Percentiles rank a stretch among this genome's conserved stretches.
Conservation (phyloP, 768 basidiomycete species). For the Mycena kentingensis region DNA sequence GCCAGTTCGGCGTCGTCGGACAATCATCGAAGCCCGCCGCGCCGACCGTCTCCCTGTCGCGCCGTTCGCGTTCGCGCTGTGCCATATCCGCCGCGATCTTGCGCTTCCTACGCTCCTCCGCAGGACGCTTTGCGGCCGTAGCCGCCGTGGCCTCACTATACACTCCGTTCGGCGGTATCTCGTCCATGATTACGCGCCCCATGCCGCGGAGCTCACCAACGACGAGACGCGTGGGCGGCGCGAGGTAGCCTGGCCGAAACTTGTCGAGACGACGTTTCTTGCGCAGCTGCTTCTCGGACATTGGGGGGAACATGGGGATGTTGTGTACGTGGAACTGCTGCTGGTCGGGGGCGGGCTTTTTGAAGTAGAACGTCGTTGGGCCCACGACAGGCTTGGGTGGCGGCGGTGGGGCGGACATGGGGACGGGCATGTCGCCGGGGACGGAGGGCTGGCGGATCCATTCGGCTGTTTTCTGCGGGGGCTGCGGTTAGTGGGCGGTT, state of each 20-base stretch:
- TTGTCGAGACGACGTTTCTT: constrained; percentile 23
- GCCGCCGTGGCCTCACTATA: constrained; percentile 19
- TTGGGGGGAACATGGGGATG: not conserved
- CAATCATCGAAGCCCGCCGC: constrained; percentile 23
- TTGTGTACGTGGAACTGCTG: too few species aligned
- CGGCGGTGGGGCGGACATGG: constrained; percentile 23
- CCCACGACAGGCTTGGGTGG: constrained; percentile 24
- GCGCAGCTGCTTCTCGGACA: constrained; percentile 21
- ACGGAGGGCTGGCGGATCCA: constrained; percentile 34
- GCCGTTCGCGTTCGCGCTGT: constrained; percentile 28
- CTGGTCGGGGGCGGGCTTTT: constrained; percentile 10
- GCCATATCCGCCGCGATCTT: constrained; percentile 33
- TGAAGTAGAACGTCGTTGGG: constrained; percentile 18
- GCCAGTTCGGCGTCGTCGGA: constrained; percentile 50
- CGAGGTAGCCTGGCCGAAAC: constrained; percentile 18
- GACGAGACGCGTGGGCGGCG: constrained; percentile 12
- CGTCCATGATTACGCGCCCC: constrained; percentile 20
- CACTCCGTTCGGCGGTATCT: constrained; percentile 18
- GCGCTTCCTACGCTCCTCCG: constrained; percentile 13
- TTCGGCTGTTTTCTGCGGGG: constrained; percentile 30
- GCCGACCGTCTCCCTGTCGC: constrained; percentile 15
- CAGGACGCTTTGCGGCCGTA: constrained; percentile 15
- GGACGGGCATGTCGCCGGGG: constrained; percentile 33
- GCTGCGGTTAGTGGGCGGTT: not conserved
- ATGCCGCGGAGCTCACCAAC: constrained; percentile 19